Conservation (phyloP, 257 asterid genomes). For the Solanum arcanum region DNA sequence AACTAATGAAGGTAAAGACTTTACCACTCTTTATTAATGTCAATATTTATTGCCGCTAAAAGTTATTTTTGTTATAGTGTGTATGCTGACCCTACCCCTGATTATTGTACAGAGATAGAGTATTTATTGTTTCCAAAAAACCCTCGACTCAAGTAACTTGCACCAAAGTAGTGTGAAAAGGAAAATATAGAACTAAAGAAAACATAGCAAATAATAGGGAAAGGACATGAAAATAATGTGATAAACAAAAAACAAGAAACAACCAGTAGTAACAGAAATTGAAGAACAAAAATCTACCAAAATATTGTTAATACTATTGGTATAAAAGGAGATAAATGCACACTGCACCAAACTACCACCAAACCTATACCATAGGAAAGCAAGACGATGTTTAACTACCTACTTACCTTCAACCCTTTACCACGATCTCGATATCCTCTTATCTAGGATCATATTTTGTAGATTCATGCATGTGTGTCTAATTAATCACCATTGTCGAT, state of each 20-base stretch:
- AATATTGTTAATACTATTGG: background rate
- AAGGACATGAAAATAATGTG: background rate
- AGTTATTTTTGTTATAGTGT: no score
- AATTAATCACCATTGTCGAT: background rate
- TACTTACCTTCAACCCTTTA: background rate
- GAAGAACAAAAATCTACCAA: background rate
- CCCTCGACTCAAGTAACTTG: background rate
- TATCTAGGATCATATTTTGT: background rate
- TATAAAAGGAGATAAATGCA: background rate
- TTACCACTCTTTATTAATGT: no score
- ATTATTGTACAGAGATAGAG: no score
- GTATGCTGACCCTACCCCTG: background rate
- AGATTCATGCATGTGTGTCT: background rate
- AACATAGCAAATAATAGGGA: background rate
- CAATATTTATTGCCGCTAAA: no score
- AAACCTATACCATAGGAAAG: background rate
- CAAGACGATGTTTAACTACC: background rate
- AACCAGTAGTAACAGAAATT: background rate
- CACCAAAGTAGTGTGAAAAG: background rate
- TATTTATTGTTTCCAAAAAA: background rate
- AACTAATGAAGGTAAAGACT: no score
- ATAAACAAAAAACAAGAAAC: background rate
- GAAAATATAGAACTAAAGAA: background rate
- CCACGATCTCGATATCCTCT: background rate
- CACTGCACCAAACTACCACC: background rate